Evolutionary conservation across 768 basidiomycete species (phyloP).

Genomic region (Phylloporus scabripes): DNA sequence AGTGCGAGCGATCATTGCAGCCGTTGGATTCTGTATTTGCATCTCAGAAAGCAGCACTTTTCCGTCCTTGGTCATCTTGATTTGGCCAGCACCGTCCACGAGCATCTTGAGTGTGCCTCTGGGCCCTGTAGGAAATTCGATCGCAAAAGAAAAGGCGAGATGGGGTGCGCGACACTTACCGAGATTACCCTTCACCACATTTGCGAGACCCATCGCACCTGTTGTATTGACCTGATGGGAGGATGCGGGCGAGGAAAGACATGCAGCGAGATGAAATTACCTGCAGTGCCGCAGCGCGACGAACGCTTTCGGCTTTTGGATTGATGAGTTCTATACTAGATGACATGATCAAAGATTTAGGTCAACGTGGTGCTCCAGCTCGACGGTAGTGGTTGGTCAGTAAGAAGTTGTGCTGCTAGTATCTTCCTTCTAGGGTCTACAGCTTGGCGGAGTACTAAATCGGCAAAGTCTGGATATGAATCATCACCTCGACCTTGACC

Average conservation of each 20-base stretch:
- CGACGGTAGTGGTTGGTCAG: constrained; percentile 12
- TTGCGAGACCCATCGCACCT: constrained; percentile 95
- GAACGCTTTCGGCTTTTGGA: constrained; percentile 91
- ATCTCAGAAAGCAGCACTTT: constrained; percentile 98
- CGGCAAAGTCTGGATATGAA: constrained; percentile 27
- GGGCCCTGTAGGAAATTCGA: constrained; percentile 56
- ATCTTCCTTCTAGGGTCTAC: neutral
- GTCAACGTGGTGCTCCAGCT: constrained; percentile 19
- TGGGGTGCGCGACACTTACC: constrained; percentile 47
- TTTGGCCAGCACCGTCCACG: constrained; percentile 95
- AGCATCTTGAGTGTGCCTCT: constrained; percentile 99
- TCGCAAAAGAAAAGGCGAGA: constrained; percentile 17
- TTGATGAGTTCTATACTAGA: constrained; percentile 94
- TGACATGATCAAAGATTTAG: constrained; percentile 40
- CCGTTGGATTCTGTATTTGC: constrained; percentile 99
- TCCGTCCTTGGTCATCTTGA: constrained; percentile 99
- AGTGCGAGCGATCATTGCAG: constrained; percentile 97
- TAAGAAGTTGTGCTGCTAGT: constrained; percentile 3
- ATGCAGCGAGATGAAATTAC: constrained; percentile 36
- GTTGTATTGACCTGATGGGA: constrained; percentile 73
- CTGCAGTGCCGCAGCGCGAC: constrained; percentile 87
- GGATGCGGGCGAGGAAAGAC: constrained; percentile 19
- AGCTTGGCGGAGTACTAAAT: constrained; percentile 31
- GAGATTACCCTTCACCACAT: constrained; percentile 94
- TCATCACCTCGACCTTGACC: constrained; percentile 27